Percentiles rank a stretch among this genome's conserved stretches.
These are phyloP conservation scores for Cynara cardunculus DNA, from an alignment of 129 eudicot genomes.

Conservation along the genomic window DNA sequence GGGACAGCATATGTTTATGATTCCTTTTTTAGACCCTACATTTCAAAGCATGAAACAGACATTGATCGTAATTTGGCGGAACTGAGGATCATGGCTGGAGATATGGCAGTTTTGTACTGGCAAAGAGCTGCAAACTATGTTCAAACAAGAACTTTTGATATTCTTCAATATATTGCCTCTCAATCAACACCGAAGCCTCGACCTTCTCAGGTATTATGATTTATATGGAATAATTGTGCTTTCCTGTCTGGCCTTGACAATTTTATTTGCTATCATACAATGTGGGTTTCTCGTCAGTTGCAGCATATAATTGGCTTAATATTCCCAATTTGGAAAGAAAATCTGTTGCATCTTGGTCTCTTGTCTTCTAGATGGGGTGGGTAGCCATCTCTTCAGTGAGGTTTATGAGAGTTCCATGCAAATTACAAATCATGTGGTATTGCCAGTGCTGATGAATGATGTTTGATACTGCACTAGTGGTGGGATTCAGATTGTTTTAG, in stretches of 20 bases:
- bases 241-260: not conserved
- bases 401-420: not conserved
- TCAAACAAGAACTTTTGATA: slow-evolving; percentile 78
- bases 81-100: slow-evolving; percentile 79
- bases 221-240: not conserved
- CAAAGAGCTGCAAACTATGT: slow-evolving; percentile 58
- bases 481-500: not conserved
- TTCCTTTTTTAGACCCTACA: slow-evolving; percentile 76
- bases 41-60: slow-evolving; percentile 83
- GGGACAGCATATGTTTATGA: slow-evolving; percentile 89
- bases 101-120: slow-evolving; percentile 63
- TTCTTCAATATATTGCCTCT: slow-evolving; percentile 80
- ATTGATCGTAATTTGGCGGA: slow-evolving; percentile 79
- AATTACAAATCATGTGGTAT: not conserved
- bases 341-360: not conserved
- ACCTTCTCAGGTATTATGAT: slow-evolving; percentile 56
- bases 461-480: not conserved
- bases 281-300: not conserved
- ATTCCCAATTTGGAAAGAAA: not conserved
- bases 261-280: not conserved
- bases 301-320: not conserved
- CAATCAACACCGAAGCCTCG: slow-evolving; percentile 74
- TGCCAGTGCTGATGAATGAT: not conserved
- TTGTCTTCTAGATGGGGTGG: not conserved
- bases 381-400: not conserved